Percentiles rank a stretch among this genome's conserved stretches.
These are phyloP conservation scores for Calocybe gangraenosa DNA, from an alignment of 768 basidiomycete genomes.

Conservation along the genomic window DNA sequence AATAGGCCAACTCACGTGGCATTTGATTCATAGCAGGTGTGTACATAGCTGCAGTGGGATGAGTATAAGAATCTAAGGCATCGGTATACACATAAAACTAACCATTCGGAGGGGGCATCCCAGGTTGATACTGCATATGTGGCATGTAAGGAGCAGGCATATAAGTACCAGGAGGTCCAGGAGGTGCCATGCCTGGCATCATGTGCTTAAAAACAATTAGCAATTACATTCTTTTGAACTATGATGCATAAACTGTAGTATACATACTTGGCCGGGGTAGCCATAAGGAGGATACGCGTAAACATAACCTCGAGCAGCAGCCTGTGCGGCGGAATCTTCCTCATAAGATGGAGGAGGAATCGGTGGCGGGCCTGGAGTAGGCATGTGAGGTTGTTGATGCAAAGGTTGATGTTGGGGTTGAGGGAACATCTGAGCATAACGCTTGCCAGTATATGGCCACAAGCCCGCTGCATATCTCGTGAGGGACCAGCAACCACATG, in stretches of 20 bases:
- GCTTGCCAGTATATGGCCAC: conserved; percentile 92
- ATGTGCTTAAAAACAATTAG: conserved; percentile 48
- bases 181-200: conserved; percentile 83
- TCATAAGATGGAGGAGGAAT: conserved; percentile 77
- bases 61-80: conserved; percentile 1
- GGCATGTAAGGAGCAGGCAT: conserved; percentile 82
- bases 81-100: conserved; percentile 11
- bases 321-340: conserved; percentile 65
- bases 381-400: conserved; percentile 62
- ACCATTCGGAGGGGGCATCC: conserved; percentile 79
- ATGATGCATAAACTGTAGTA: too few relatives aligned
- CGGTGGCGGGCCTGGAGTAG: conserved; percentile 61
- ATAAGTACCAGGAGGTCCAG: conserved; percentile 72
- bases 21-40: conserved; percentile 82
- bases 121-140: conserved; percentile 78
- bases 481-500: background rate
- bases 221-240: too few relatives aligned
- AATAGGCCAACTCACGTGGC: conserved; percentile 59
- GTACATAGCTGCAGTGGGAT: conserved; percentile 62
- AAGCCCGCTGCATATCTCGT: conserved; percentile 44
- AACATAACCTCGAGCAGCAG: conserved; percentile 57
- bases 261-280: conserved; percentile 70
- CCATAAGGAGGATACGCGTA: conserved; percentile 75
- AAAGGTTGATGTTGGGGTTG: conserved; percentile 52
- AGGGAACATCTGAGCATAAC: conserved; percentile 77